A percentile compares a stretch with the other conserved stretches of the same genome.
These are phyloP conservation scores for Protomyces arabidopsidicola DNA, from an alignment of 1,139 yeast species.

Conservation along the genomic window DNA sequence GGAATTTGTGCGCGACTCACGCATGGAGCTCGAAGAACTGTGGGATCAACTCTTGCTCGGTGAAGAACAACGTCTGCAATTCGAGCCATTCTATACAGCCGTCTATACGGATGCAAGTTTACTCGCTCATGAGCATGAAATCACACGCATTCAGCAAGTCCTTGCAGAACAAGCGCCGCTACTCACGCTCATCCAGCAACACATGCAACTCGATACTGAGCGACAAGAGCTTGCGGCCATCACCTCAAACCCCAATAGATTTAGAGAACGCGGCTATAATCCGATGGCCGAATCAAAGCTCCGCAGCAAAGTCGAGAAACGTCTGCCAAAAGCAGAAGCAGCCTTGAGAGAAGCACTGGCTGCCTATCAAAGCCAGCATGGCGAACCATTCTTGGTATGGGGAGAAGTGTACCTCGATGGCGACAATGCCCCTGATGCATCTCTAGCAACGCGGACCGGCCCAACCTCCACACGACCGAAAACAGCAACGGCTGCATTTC, in stretches of 20 bases:
- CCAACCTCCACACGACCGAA: background rate
- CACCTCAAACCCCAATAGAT: slow-evolving; percentile 72
- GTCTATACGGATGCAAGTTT: slow-evolving; percentile 52
- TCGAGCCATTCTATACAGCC: slow-evolving; percentile 43
- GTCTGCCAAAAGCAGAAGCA: slow-evolving; percentile 59
- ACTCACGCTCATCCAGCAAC: slow-evolving; percentile 51
- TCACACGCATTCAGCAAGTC: slow-evolving; percentile 50
- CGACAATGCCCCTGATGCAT: background rate
- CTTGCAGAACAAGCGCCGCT: slow-evolving; percentile 54
- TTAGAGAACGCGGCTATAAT: slow-evolving; percentile 58
- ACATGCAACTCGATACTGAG: slow-evolving; percentile 56
- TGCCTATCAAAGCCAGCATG: slow-evolving; percentile 47
- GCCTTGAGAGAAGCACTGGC: slow-evolving; percentile 49
- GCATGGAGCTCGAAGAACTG: slow-evolving; percentile 52
- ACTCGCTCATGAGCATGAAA: slow-evolving; percentile 60
- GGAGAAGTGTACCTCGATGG: slow-evolving; percentile 4
- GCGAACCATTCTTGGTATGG: slow-evolving; percentile 16
- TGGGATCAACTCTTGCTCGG: slow-evolving; percentile 65
- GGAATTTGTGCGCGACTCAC: slow-evolving; percentile 59
- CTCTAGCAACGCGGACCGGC: background rate
- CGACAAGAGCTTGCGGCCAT: slow-evolving; percentile 61
- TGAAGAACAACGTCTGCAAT: slow-evolving; percentile 44
- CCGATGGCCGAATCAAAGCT: slow-evolving; percentile 72
- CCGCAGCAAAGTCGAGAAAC: slow-evolving; percentile 60
- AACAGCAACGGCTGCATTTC: background rate